Evolutionary conservation across 768 basidiomycete species (phyloP).

Genomic region (Boletellus sp.): DNA sequence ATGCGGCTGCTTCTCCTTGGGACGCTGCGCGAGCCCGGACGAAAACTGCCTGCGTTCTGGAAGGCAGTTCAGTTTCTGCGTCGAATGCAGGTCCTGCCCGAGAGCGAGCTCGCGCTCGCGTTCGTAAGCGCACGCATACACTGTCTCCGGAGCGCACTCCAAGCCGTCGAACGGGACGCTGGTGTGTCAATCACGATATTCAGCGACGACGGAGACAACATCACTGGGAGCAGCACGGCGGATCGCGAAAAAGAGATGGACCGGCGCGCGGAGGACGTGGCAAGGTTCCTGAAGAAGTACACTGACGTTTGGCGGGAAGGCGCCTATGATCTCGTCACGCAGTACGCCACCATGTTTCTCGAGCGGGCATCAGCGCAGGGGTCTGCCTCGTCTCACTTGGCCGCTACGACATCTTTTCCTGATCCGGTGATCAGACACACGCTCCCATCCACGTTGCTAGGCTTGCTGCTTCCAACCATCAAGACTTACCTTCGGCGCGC

Average conservation of each 20-base stretch:
- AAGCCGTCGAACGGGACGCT: constrained; percentile 44
- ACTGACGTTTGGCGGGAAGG: constrained; percentile 91
- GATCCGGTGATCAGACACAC: constrained; percentile 29
- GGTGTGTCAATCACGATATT: constrained; percentile 32
- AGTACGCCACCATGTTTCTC: constrained; percentile 86
- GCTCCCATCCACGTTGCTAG: constrained; percentile 29
- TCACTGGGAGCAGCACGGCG: constrained; percentile 23
- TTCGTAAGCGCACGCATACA: constrained; percentile 74
- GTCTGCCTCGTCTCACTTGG: constrained; percentile 17
- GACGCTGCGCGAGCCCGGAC: constrained; percentile 74
- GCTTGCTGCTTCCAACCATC: constrained; percentile 66
- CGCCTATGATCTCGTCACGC: constrained; percentile 87
- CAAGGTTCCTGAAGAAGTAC: constrained; percentile 78
- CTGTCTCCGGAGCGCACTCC: constrained; percentile 57
- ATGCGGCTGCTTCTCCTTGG: constrained; percentile 79
- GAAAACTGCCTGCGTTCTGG: constrained; percentile 85
- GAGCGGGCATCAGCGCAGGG: constrained; percentile 48
- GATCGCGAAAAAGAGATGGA: constrained; percentile 46
- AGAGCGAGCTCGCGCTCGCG: constrained; percentile 76
- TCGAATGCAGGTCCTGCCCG: constrained; percentile 71
- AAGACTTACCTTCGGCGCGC: constrained; percentile 54
- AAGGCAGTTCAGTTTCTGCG: constrained; percentile 86
- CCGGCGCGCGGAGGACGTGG: constrained; percentile 65
- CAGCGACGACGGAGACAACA: constrained; percentile 7
- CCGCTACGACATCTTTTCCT: constrained; percentile 18